phyloP scores from a whole-genome alignment of 768 basidiomycete genomes.

The Coprinopsis marcescibilis region DNA sequence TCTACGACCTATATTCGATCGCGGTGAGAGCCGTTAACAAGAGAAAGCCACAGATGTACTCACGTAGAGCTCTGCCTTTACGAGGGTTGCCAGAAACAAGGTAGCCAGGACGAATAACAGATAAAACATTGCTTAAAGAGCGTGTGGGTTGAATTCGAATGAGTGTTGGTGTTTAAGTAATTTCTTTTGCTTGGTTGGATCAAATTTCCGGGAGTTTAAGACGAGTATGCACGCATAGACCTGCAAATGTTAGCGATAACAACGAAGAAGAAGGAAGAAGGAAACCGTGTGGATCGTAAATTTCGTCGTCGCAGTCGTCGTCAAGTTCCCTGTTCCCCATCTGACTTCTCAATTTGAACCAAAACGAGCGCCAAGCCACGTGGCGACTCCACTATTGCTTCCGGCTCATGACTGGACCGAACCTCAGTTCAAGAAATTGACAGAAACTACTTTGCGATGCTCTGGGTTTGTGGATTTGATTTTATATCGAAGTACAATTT shows the following conservation, averaged over 20 bases:
- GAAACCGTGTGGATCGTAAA: background rate
- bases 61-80: constrained; percentile 37
- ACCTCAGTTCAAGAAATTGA: background rate
- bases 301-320: constrained; percentile 8
- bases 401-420: background rate
- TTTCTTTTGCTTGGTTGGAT: background rate
- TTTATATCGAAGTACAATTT: too few relatives aligned
- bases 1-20: constrained; percentile 35
- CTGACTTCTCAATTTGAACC: background rate
- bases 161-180: background rate
- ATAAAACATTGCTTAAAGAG: constrained; percentile 8
- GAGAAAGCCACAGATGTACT: constrained; percentile 13
- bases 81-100: constrained; percentile 20
- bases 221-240: background rate
- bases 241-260: background rate
- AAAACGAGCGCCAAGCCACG: background rate
- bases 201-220: background rate
- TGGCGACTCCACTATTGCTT: background rate
- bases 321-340: background rate
- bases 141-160: constrained; percentile 2
- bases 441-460: too few relatives aligned
- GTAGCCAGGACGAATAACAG: constrained; percentile 8
- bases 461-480: too few relatives aligned
- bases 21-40: background rate
- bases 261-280: constrained; percentile 2